A percentile compares a stretch with the other conserved stretches of the same genome.
phyloP scores from a whole-genome alignment of 2,329 filamentous ascomycete genomes.

The Didymella glomerata region DNA sequence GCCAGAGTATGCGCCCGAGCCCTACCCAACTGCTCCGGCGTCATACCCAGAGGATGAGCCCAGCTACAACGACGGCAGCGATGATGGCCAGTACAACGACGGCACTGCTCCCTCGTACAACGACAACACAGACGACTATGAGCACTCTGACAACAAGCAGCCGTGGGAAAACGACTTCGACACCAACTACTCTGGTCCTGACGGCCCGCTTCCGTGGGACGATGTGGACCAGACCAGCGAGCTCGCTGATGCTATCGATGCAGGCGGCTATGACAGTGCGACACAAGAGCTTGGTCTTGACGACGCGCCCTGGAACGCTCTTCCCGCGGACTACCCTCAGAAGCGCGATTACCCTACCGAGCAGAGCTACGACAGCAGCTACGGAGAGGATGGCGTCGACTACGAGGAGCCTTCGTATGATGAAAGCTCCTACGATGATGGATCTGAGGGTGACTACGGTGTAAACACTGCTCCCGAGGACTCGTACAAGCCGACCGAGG shows the following conservation, averaged over 20 bases:
- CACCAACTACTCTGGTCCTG: constrained; percentile 16
- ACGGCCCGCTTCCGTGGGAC: constrained; percentile 18
- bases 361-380: background rate
- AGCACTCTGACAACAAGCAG: constrained; percentile 6
- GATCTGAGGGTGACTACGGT: too few relatives aligned
- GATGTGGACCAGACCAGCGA: constrained; percentile 10
- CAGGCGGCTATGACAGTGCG: constrained; percentile 5
- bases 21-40: background rate
- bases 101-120: constrained; percentile 3
- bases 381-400: background rate
- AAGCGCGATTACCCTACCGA: background rate
- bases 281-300: constrained; percentile 2
- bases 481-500: background rate
- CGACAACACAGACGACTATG: constrained; percentile 2
- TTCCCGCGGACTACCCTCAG: constrained; percentile 3
- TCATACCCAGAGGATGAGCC: background rate
- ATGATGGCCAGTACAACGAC: constrained; percentile 8
- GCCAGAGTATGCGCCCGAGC: background rate
- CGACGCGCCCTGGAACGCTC: constrained; percentile 8
- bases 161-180: constrained; percentile 5
- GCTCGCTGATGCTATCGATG: constrained; percentile 14
- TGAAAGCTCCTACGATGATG: background rate
- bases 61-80: constrained; percentile 4
- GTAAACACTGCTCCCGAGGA: too few relatives aligned
- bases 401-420: background rate